phyloP scores from a whole-genome alignment of 1,284 basidiomycete genomes.

The Ustilago lituana region DNA sequence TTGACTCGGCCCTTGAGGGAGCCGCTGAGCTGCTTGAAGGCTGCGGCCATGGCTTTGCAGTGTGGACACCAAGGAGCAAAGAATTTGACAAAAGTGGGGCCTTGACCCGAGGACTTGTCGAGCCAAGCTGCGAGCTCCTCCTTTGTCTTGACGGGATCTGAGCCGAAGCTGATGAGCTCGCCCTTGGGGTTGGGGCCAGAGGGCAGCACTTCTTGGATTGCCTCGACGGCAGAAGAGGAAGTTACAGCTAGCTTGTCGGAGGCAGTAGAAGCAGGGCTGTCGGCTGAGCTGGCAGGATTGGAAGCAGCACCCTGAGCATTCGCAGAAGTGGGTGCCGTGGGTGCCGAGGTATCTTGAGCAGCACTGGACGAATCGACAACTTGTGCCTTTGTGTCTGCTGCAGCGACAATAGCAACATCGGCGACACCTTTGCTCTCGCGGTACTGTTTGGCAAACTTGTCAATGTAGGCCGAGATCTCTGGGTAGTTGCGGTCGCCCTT shows the following conservation, averaged over 20 bases:
- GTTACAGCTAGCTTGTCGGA: neutral
- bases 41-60: slow-evolving; percentile 61
- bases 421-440: slow-evolving; percentile 44
- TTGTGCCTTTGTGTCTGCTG: slow-evolving; percentile 1
- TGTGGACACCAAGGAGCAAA: slow-evolving; percentile 67
- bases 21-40: slow-evolving; percentile 48
- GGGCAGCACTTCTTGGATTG: slow-evolving; percentile 23
- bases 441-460: slow-evolving; percentile 47
- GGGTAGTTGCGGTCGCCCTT: slow-evolving; percentile 55
- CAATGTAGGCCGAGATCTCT: slow-evolving; percentile 54
- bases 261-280: slow-evolving; percentile 6
- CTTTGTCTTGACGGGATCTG: slow-evolving; percentile 30
- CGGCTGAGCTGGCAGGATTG: slow-evolving; percentile 3
- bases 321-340: slow-evolving; percentile 3
- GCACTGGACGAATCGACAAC: slow-evolving; percentile 9
- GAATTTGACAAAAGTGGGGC: slow-evolving; percentile 64
- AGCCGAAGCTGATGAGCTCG: slow-evolving; percentile 54
- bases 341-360: slow-evolving; percentile 4
- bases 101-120: slow-evolving; percentile 49
- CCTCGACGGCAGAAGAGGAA: slow-evolving; percentile 13
- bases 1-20: slow-evolving; percentile 59
- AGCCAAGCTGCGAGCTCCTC: slow-evolving; percentile 53
- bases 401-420: slow-evolving; percentile 15
- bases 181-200: slow-evolving; percentile 56
- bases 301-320: slow-evolving; percentile 2